Conservation (phyloP, 2,329 filamentous ascomycete genomes). For the Orbilia oligospora region DNA sequence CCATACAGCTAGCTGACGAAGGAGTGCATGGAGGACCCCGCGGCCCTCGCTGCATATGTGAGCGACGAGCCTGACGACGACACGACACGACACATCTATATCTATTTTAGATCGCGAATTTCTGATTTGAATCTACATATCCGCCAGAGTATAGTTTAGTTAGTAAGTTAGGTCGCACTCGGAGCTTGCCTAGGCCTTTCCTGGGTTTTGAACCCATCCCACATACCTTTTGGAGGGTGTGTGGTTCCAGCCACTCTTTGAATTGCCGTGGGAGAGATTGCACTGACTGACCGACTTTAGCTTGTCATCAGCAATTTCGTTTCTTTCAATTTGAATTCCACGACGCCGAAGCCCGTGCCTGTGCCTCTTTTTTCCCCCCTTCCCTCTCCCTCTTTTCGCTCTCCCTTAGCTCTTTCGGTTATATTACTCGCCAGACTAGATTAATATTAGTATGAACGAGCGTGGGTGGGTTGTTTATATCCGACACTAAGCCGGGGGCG, state of each 20-base stretch:
- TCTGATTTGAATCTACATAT: neutral
- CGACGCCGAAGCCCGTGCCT: conserved; percentile 14
- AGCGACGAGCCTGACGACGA: conserved; percentile 31
- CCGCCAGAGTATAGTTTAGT: neutral
- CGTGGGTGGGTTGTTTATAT: conserved; percentile 44
- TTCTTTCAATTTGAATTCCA: conserved; percentile 1
- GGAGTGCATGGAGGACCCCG: conserved; percentile 14
- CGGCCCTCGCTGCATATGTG: conserved; percentile 26
- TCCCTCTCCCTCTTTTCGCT: no score
- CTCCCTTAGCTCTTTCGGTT: neutral
- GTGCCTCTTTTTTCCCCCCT: conserved; percentile 3
- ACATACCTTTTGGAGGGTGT: neutral
- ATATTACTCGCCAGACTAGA: conserved; percentile 7
- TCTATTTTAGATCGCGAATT: neutral
- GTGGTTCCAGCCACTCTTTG: conserved; percentile 10
- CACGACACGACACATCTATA: conserved; percentile 1
- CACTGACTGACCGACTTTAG: neutral
- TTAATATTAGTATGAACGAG: neutral
- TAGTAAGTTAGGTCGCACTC: conserved; percentile 18
- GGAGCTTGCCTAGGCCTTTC: conserved; percentile 25
- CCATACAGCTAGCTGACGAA: conserved; percentile 25
- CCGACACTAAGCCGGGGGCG: conserved; percentile 36
- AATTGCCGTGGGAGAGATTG: neutral
- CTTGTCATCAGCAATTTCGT: neutral
- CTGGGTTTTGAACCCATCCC: neutral